Conservation (phyloP, 805 yeast genomes). For the Metschnikowia noctiluminum region DNA sequence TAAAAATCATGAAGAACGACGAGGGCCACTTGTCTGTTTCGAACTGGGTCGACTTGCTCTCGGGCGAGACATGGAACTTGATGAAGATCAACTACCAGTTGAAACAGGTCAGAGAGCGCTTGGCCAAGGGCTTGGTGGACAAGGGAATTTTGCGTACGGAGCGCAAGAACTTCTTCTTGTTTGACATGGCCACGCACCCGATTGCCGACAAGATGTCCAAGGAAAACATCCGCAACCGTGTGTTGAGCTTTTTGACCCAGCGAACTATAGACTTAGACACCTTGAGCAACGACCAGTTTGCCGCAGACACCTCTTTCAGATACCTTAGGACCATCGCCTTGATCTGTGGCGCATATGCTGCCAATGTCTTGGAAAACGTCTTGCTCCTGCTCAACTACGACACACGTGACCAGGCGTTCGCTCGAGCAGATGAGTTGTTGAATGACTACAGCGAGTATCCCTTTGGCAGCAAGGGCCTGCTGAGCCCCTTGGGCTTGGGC, state of each 20-base stretch:
- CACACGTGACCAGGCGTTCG: constrained; percentile 86
- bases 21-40: constrained; percentile 74
- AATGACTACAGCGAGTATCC: constrained; percentile 84
- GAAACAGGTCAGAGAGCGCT: constrained; percentile 94
- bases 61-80: constrained; percentile 97
- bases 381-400: constrained; percentile 74
- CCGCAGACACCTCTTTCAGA: constrained; percentile 63
- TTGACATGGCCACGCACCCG: constrained; percentile 99
- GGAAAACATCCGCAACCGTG: constrained; percentile 72
- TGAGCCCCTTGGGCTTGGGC: constrained; percentile 66
- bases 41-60: constrained; percentile 89
- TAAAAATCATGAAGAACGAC: constrained; percentile 83
- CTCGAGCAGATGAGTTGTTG: constrained; percentile 89
- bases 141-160: constrained; percentile 96
- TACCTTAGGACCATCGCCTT: constrained; percentile 76
- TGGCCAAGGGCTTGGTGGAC: constrained; percentile 95
- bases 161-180: constrained; percentile 86
- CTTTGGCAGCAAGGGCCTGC: constrained; percentile 51
- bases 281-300: constrained; percentile 54
- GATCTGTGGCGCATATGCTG: constrained; percentile 89
- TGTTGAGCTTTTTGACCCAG: constrained; percentile 63
- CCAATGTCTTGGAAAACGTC: constrained; percentile 92
- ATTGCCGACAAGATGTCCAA: constrained; percentile 82
- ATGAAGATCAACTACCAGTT: constrained; percentile 92
- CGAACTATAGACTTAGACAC: constrained; percentile 57